A percentile compares a stretch with the other conserved stretches of the same genome.
Conservation (phyloP, 805 yeast species). For the Candida ipomoeae region DNA sequence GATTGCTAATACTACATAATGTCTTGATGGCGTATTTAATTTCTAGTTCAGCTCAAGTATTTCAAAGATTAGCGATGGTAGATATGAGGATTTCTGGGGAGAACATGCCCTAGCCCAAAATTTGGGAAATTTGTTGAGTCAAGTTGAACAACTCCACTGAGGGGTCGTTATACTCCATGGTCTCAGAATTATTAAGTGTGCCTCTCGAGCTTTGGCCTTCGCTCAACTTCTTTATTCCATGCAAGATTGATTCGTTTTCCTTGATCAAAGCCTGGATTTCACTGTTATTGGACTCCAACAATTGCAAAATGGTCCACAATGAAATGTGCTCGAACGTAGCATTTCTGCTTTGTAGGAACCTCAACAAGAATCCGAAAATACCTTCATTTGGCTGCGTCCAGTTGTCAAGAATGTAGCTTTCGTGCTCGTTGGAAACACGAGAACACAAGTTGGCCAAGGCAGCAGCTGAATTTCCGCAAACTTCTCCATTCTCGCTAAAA, state of each 20-base stretch:
- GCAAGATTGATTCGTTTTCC: constrained; percentile 49
- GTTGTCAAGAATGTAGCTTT: constrained; percentile 62
- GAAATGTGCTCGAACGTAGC: constrained; percentile 98
- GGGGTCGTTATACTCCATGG: constrained; percentile 54
- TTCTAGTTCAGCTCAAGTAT: neutral
- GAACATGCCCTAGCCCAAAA: constrained; percentile 29
- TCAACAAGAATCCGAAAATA: constrained; percentile 72
- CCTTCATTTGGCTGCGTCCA: constrained; percentile 86
- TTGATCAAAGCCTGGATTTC: constrained; percentile 55
- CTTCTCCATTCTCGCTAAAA: constrained; percentile 82
- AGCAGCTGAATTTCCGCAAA: constrained; percentile 97
- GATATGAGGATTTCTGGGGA: neutral
- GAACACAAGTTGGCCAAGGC: constrained; percentile 95
- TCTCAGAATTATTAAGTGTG: constrained; percentile 9
- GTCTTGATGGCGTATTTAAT: neutral
- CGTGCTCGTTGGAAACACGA: constrained; percentile 73
- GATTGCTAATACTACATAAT: neutral
- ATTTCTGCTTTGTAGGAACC: constrained; percentile 78
- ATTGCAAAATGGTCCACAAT: constrained; percentile 91
- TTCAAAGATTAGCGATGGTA: neutral
- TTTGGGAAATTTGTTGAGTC: constrained; percentile 63
- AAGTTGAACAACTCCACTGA: constrained; percentile 60
- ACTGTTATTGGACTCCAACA: constrained; percentile 78
- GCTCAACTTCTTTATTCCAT: constrained; percentile 49
- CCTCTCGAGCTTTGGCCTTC: constrained; percentile 28